Conservation (phyloP, 805 yeast genomes). For the Pichia cephalocereana region DNA sequence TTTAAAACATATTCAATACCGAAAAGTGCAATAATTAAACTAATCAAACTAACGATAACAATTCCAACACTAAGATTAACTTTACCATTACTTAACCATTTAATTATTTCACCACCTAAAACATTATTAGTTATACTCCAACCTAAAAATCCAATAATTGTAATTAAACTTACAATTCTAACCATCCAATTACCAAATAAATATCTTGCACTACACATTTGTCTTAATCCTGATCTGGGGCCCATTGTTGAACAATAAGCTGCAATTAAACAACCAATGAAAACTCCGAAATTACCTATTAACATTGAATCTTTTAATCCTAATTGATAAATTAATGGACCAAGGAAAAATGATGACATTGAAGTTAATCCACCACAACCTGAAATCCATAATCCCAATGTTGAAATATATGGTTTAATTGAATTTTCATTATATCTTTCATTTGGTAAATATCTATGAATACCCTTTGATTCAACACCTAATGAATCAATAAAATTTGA, state of each 20-base stretch:
- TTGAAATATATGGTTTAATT: slow-evolving; percentile 27
- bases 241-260: slow-evolving; percentile 85
- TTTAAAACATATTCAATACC: slow-evolving; percentile 66
- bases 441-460: slow-evolving; percentile 62
- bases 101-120: slow-evolving; percentile 77
- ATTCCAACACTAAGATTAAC: slow-evolving; percentile 71
- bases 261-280: slow-evolving; percentile 67
- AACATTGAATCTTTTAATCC: slow-evolving; percentile 57
- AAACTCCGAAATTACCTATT: slow-evolving; percentile 53
- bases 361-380: slow-evolving; percentile 87
- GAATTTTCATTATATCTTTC: slow-evolving; percentile 28
- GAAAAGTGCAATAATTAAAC: slow-evolving; percentile 61
- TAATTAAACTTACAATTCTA: slow-evolving; percentile 60
- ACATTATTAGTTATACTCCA: slow-evolving; percentile 92
- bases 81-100: slow-evolving; percentile 52
- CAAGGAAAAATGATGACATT: slow-evolving; percentile 74
- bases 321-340: slow-evolving; percentile 61
- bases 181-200: slow-evolving; percentile 84
- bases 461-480: slow-evolving; percentile 71
- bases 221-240: slow-evolving; percentile 83
- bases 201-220: slow-evolving; percentile 75
- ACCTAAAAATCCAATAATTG: slow-evolving; percentile 74
- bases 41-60: slow-evolving; percentile 53
- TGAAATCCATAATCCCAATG: slow-evolving; percentile 71
- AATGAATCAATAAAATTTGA: slow-evolving; percentile 37